Evolutionary conservation across 139 green algal genomes (phyloP).

Genomic region (Volvox africanus): DNA sequence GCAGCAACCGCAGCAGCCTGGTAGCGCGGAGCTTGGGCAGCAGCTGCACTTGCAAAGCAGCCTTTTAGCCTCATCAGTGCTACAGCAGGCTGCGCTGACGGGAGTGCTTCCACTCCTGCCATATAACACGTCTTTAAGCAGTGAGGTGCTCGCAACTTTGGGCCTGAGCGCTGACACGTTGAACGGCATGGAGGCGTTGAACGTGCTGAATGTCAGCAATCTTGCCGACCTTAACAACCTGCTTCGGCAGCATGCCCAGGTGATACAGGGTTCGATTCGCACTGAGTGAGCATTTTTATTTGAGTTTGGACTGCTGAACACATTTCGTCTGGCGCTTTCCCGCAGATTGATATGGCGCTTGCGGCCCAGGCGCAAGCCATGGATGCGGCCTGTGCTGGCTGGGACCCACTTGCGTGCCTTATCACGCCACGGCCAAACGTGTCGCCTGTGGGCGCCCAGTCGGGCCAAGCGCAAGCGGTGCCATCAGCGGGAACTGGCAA

Average conservation of each 20-base stretch:
- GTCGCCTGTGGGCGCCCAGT: neutral
- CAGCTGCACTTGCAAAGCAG: constrained; percentile 24
- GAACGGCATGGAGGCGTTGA: constrained; percentile 24
- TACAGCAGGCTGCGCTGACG: constrained; percentile 28
- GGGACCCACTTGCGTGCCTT: constrained; percentile 43
- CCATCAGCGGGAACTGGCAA: constrained; percentile 18
- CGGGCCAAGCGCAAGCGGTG: neutral
- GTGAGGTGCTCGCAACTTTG: constrained; percentile 15
- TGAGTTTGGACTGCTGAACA: neutral
- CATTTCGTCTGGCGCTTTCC: neutral
- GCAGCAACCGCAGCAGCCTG: neutral
- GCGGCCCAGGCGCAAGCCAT: constrained; percentile 43
- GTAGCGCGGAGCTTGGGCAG: constrained; percentile 15
- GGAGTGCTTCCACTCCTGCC: constrained; percentile 9
- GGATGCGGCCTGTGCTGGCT: neutral
- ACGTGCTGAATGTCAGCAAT: constrained; percentile 22
- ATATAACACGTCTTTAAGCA: neutral
- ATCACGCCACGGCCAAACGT: constrained; percentile 42
- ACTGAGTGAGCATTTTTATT: too few species aligned
- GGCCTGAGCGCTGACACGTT: constrained; percentile 26
- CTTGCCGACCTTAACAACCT: constrained; percentile 29
- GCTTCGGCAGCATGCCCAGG: constrained; percentile 36
- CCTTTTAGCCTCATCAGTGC: neutral
- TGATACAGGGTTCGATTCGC: neutral
- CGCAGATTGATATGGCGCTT: constrained; percentile 32